Conservation (phyloP, 2,329 filamentous ascomycete genomes). For the Neoarthrinium moseri region DNA sequence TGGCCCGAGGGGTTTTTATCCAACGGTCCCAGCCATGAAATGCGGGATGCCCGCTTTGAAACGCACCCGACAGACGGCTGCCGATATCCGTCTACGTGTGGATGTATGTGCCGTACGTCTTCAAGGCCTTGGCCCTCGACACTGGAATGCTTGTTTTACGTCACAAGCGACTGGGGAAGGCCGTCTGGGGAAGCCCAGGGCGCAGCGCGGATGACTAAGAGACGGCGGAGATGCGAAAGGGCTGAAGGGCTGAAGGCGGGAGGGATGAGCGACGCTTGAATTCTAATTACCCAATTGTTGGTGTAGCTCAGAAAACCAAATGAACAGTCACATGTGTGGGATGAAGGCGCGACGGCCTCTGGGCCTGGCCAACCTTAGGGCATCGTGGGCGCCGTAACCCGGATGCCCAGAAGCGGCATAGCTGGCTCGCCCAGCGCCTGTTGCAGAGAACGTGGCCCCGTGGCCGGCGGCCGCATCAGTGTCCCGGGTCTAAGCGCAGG, state of each 20-base stretch:
- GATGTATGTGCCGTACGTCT: too few relatives aligned
- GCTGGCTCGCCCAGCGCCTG: neutral
- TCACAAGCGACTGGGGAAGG: conserved; percentile 1
- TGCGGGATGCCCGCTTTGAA: neutral
- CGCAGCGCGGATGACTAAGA: neutral
- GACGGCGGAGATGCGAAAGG: neutral
- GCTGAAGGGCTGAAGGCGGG: too few relatives aligned
- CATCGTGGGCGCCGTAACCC: neutral
- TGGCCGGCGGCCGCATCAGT: too few relatives aligned
- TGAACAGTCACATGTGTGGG: conserved; percentile 5
- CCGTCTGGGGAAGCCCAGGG: neutral
- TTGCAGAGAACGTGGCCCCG: neutral
- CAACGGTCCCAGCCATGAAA: neutral
- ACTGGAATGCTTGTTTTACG: conserved; percentile 2
- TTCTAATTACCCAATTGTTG: neutral
- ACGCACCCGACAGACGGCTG: conserved; percentile 3
- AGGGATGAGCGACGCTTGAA: neutral
- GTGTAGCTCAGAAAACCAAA: neutral
- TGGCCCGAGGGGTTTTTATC: neutral
- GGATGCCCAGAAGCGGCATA: conserved; percentile 6
- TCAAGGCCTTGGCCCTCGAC: too few relatives aligned
- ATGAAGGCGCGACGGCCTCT: neutral
- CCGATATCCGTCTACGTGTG: conserved; percentile 2
- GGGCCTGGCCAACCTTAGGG: neutral
- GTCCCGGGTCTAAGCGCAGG: too few relatives aligned